Conservation (phyloP, 2,329 filamentous ascomycete species). For the Furcasterigmium sp. region DNA sequence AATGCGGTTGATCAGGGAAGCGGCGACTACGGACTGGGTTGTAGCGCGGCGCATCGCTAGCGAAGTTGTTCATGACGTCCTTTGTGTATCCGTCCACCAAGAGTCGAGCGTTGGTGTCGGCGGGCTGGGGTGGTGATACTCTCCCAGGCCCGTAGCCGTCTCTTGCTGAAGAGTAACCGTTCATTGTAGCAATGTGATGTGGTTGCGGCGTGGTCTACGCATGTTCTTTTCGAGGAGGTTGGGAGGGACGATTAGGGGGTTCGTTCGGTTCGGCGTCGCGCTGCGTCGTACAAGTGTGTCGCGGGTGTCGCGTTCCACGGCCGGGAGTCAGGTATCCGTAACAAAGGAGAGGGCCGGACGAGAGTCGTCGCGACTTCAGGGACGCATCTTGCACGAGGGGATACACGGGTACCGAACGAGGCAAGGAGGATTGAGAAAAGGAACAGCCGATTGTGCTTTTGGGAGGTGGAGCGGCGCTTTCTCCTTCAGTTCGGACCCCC, state of each 20-base stretch:
- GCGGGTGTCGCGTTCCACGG: background rate
- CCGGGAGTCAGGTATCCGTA: too few relatives aligned
- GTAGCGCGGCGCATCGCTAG: slow-evolving; percentile 47
- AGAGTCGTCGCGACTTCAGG: too few relatives aligned
- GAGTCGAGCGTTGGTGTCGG: slow-evolving; percentile 38
- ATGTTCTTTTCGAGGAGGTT: background rate
- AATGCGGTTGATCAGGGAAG: background rate
- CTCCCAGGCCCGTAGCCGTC: slow-evolving; percentile 26
- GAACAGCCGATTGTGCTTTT: background rate
- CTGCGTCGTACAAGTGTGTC: too few relatives aligned
- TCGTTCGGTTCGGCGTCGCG: too few relatives aligned
- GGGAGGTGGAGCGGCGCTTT: background rate
- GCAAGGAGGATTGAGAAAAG: background rate
- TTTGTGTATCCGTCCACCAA: slow-evolving; percentile 55
- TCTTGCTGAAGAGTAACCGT: slow-evolving; percentile 28
- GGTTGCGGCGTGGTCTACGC: background rate
- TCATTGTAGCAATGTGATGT: slow-evolving; percentile 23
- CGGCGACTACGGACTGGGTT: slow-evolving; percentile 48
- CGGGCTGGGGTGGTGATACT: slow-evolving; percentile 23
- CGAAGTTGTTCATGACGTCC: slow-evolving; percentile 49
- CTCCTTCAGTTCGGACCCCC: background rate
- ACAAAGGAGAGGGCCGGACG: too few relatives aligned
- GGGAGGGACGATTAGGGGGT: background rate
- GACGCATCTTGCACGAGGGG: too few relatives aligned
- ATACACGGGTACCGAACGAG: too few relatives aligned